A percentile compares a stretch with the other conserved stretches of the same genome.
Evolutionary conservation across 306 rosid genomes (phyloP).

Genomic region (Chamaecrista fasciculata): DNA sequence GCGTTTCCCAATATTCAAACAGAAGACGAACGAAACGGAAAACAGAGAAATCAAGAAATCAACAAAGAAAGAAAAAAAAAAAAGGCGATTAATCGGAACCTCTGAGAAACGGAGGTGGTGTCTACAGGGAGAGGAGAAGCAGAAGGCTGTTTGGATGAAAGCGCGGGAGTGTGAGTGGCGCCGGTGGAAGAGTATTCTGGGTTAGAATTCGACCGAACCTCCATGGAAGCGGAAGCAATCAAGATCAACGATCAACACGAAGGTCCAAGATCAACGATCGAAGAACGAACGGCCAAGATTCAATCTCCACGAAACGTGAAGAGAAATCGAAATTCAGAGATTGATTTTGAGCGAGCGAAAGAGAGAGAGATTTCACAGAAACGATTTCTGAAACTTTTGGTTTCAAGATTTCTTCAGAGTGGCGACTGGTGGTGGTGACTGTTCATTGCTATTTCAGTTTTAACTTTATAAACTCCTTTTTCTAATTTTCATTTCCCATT

Average conservation of each 20-base stretch:
- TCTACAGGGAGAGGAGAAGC: constrained; percentile 60
- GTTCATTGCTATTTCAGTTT: neutral
- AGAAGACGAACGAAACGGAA: constrained; percentile 33
- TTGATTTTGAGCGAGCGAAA: neutral
- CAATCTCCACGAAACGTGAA: constrained; percentile 8
- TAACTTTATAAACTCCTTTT: neutral
- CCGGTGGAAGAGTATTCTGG: constrained; percentile 53
- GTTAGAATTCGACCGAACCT: constrained; percentile 62
- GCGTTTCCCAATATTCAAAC: constrained; percentile 23
- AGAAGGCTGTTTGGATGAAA: constrained; percentile 44
- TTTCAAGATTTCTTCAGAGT: constrained; percentile 16
- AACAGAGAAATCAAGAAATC: neutral
- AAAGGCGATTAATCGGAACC: constrained; percentile 39
- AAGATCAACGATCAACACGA: constrained; percentile 28
- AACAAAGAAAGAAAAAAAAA: no score
- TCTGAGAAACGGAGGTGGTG: constrained; percentile 69
- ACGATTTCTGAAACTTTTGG: neutral
- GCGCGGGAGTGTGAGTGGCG: constrained; percentile 34
- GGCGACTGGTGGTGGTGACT: constrained; percentile 4
- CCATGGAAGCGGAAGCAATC: constrained; percentile 52
- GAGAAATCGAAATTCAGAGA: neutral
- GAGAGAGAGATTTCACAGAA: neutral
- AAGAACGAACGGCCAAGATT: constrained; percentile 32
- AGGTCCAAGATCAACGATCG: constrained; percentile 27
- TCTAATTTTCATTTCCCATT: no score